Evolutionary conservation across 2,329 filamentous ascomycete species (phyloP).

Genomic region (Purpureocillium takamizusanense): DNA sequence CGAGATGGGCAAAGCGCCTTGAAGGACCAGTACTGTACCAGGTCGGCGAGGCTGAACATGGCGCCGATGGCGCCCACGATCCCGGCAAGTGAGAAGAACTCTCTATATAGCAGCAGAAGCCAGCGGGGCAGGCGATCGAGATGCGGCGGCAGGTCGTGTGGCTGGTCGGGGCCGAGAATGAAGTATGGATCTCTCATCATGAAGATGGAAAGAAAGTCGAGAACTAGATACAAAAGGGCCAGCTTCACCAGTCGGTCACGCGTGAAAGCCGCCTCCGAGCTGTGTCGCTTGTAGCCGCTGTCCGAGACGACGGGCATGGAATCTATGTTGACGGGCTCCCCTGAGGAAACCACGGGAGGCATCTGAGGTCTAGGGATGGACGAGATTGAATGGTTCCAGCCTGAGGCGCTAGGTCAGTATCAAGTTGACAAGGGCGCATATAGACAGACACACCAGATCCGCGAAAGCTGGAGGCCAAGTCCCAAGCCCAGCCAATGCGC

Average conservation of each 20-base stretch:
- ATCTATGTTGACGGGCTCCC: slow-evolving; percentile 29
- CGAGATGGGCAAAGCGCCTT: slow-evolving; percentile 42
- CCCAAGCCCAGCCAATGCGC: slow-evolving; percentile 46
- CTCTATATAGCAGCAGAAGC: slow-evolving; percentile 45
- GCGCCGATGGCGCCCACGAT: slow-evolving; percentile 53
- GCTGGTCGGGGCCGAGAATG: slow-evolving; percentile 36
- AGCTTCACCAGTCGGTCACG: slow-evolving; percentile 34
- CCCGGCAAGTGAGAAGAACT: slow-evolving; percentile 43
- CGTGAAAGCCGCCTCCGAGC: slow-evolving; percentile 35
- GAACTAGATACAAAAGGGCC: slow-evolving; percentile 50
- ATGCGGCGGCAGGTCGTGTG: slow-evolving; percentile 29
- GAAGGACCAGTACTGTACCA: slow-evolving; percentile 43
- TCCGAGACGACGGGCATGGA: slow-evolving; percentile 31
- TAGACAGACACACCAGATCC: slow-evolving; percentile 40
- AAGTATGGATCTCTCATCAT: slow-evolving; percentile 78
- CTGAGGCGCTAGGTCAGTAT: slow-evolving; percentile 18
- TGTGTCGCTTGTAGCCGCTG: slow-evolving; percentile 35
- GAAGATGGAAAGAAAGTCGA: slow-evolving; percentile 61
- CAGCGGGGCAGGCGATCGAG: slow-evolving; percentile 30
- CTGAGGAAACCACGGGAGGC: slow-evolving; percentile 20
- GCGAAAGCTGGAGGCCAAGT: slow-evolving; percentile 46
- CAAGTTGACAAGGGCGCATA: too few species aligned
- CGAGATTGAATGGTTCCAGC: slow-evolving; percentile 49
- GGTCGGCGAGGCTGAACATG: slow-evolving; percentile 50
- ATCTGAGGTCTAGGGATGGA: slow-evolving; percentile 38